Conservation (phyloP, 495 filamentous ascomycete genomes). For the Penicillium pancosmium region DNA sequence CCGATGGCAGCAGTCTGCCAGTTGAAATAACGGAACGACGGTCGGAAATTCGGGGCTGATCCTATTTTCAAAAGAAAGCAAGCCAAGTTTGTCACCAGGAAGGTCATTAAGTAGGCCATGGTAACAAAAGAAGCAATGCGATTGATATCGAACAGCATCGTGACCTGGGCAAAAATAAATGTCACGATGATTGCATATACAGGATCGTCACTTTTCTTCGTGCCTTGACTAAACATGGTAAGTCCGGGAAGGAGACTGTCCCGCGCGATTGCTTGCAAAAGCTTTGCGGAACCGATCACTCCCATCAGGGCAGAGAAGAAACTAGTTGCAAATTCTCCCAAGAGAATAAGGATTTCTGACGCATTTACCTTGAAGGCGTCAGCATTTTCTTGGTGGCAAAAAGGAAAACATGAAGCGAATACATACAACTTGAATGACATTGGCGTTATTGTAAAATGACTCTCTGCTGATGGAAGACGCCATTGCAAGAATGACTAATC, state of each 20-base stretch:
- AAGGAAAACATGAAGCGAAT: not conserved
- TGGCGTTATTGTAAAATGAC: conserved; percentile 74
- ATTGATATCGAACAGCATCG: conserved; percentile 84
- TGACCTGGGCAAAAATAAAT: conserved; percentile 73
- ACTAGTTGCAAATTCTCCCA: conserved; percentile 79
- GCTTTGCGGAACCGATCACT: conserved; percentile 84
- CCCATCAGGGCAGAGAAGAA: conserved; percentile 90
- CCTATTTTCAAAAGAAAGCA: conserved; percentile 88
- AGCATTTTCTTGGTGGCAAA: conserved; percentile 3
- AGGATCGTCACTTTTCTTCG: conserved; percentile 74
- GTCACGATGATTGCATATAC: conserved; percentile 77
- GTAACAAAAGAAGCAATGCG: conserved; percentile 86
- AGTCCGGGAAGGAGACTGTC: conserved; percentile 80
- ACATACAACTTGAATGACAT: conserved; percentile 74
- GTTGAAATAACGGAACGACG: conserved; percentile 86
- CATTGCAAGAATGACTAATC: conserved; percentile 78
- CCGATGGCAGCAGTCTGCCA: conserved; percentile 80
- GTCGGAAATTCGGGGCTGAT: conserved; percentile 91
- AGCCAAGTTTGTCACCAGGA: conserved; percentile 71
- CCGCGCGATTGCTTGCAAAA: conserved; percentile 80
- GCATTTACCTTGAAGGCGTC: conserved; percentile 58
- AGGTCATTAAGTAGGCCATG: conserved; percentile 81
- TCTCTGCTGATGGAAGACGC: conserved; percentile 74
- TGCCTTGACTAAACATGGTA: conserved; percentile 74
- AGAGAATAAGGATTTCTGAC: conserved; percentile 70